Conservation (phyloP, 192 early-diverging fungal species). For the Coemansia reversa region DNA sequence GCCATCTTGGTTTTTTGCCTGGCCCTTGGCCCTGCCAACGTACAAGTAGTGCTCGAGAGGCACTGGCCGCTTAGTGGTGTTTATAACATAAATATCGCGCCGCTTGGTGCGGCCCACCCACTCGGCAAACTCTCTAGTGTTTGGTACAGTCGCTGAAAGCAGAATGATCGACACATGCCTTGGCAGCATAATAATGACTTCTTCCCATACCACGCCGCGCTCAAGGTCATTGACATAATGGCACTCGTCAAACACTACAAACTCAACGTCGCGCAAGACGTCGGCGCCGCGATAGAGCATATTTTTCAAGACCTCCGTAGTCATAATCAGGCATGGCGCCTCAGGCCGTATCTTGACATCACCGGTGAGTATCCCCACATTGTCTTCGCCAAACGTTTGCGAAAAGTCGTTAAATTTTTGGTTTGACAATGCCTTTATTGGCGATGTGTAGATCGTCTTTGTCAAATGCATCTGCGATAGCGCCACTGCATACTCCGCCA, state of each 20-base stretch:
- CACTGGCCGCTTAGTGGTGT: conserved; percentile 86
- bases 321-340: conserved; percentile 98
- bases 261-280: conserved; percentile 95
- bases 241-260: conserved; percentile 99
- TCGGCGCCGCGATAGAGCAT: conserved; percentile 99
- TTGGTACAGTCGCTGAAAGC: conserved; percentile 95
- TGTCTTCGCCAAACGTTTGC: conserved; percentile 78
- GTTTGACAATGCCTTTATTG: conserved; percentile 98
- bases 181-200: conserved; percentile 99
- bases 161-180: conserved; percentile 92
- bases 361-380: conserved; percentile 95
- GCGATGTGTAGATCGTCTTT: conserved; percentile 92
- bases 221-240: conserved; percentile 97
- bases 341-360: conserved; percentile 96
- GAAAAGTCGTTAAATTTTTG: conserved; percentile 98
- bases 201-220: conserved; percentile 98
- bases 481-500: conserved; percentile 98
- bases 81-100: conserved; percentile 97
- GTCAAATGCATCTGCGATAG: conserved; percentile 94
- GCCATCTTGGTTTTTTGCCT: conserved; percentile 39
- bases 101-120: conserved; percentile 99
- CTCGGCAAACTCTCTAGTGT: conserved; percentile 97
- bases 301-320: conserved; percentile 94
- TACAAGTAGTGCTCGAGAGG: conserved; percentile 95
- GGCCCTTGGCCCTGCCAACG: conserved; percentile 35